phyloP scores from a whole-genome alignment of 2,329 filamentous ascomycete genomes.

The Aspergillus ochraceoroseus region DNA sequence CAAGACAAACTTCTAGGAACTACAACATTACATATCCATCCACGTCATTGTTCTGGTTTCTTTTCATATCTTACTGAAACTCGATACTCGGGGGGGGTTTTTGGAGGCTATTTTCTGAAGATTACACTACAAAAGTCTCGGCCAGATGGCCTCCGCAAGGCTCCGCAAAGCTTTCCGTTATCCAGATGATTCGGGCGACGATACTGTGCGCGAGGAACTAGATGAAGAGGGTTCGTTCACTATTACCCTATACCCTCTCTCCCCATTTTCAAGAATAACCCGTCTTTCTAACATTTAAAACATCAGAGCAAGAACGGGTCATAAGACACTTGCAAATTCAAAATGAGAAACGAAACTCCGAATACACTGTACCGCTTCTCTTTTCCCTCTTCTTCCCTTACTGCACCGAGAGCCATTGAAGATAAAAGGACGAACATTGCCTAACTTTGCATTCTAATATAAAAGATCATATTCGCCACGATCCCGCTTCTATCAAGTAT shows the following conservation, averaged over 20 bases:
- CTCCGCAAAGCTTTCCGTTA: conserved; percentile 75
- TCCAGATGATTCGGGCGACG: conserved; percentile 55
- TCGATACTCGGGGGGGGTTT: too few relatives aligned
- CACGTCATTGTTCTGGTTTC: too few relatives aligned
- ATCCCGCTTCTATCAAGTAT: conserved; percentile 33
- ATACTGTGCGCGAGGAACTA: conserved; percentile 56
- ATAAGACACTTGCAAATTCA: conserved; percentile 36
- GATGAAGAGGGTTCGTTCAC: conserved; percentile 65
- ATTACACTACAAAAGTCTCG: not conserved
- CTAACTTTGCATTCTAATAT: conserved; percentile 7
- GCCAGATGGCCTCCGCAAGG: conserved; percentile 53
- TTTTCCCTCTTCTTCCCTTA: too few relatives aligned
- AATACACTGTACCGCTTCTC: conserved; percentile 36
- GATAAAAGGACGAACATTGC: not conserved
- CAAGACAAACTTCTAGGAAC: conserved; percentile 17
- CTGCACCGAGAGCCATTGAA: not conserved
- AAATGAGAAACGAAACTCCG: conserved; percentile 38
- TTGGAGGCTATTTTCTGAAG: too few relatives aligned
- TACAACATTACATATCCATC: too few relatives aligned
- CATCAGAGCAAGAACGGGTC: conserved; percentile 41
- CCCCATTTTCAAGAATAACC: too few relatives aligned
- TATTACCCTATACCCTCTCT: too few relatives aligned
- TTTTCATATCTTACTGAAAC: too few relatives aligned
- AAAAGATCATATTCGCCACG: conserved; percentile 34
- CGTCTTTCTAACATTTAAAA: not conserved